Conservation (phyloP, 768 basidiomycete species). For the Royoungia palumana region DNA sequence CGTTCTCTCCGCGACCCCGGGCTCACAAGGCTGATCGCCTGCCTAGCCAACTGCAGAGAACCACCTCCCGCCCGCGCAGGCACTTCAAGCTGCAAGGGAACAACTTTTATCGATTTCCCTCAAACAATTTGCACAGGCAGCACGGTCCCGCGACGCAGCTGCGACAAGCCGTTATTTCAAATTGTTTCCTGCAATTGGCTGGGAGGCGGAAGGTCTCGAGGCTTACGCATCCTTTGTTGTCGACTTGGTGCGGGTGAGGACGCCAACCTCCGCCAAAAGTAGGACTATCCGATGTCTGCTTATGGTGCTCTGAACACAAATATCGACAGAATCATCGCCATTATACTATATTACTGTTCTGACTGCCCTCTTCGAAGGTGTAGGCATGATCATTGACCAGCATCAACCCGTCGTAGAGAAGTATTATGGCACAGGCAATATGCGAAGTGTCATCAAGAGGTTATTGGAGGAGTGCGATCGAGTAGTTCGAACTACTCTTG, state of each 20-base stretch:
- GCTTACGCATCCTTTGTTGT: slow-evolving; percentile 93
- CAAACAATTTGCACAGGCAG: slow-evolving; percentile 79
- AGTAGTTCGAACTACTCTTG: slow-evolving; percentile 69
- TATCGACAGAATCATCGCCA: slow-evolving; percentile 74
- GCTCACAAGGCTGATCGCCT: not conserved
- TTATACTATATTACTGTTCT: slow-evolving; percentile 87
- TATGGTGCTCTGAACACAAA: slow-evolving; percentile 9
- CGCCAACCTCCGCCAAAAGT: slow-evolving; percentile 84
- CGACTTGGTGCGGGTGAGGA: slow-evolving; percentile 77
- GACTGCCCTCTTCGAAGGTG: slow-evolving; percentile 90
- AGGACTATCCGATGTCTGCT: slow-evolving; percentile 12
- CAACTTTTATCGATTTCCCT: slow-evolving; percentile 74
- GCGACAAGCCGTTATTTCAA: slow-evolving; percentile 95
- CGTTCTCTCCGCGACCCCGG: slow-evolving; percentile 24
- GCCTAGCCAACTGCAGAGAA: slow-evolving; percentile 84
- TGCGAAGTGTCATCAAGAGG: slow-evolving; percentile 72
- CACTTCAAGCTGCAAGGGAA: slow-evolving; percentile 71
- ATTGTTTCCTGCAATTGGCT: slow-evolving; percentile 92
- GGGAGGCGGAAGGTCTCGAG: slow-evolving; percentile 87
- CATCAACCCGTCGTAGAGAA: slow-evolving; percentile 98
- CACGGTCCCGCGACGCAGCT: slow-evolving; percentile 74
- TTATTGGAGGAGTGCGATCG: slow-evolving; percentile 85
- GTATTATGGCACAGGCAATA: slow-evolving; percentile 90
- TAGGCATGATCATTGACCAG: slow-evolving; percentile 95
- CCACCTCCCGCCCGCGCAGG: slow-evolving; percentile 82